A percentile compares a stretch with the other conserved stretches of the same genome.
phyloP scores from a whole-genome alignment of 2,329 filamentous ascomycete genomes.

The Pseudogymnoascus sp. region DNA sequence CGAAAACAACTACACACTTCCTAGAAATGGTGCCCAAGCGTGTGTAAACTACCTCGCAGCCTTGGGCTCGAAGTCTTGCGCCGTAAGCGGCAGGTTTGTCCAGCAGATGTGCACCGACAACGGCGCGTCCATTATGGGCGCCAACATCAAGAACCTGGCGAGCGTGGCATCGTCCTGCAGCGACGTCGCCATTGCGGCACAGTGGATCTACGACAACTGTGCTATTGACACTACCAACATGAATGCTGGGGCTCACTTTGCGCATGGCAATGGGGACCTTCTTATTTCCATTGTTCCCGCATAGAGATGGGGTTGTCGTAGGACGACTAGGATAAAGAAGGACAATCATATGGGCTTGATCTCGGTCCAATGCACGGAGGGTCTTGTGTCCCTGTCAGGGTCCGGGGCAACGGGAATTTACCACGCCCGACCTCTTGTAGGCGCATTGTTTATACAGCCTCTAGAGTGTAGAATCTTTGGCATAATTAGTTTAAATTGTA shows the following conservation, averaged over 20 bases:
- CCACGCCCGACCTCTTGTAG: not conserved
- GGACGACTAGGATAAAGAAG: not conserved
- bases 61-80: not conserved
- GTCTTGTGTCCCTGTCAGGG: not conserved
- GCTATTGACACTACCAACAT: not conserved
- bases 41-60: not conserved
- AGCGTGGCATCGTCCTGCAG: not conserved
- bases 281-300: not conserved
- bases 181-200: not conserved
- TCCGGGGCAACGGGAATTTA: not conserved
- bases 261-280: constrained; percentile 3
- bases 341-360: not conserved
- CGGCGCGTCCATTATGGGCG: not conserved
- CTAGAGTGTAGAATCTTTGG: not conserved
- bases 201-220: not conserved
- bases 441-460: not conserved
- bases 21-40: not conserved
- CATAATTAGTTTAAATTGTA: not conserved
- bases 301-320: not conserved
- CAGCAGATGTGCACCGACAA: not conserved
- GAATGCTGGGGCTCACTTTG: not conserved
- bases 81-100: not conserved
- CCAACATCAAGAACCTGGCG: constrained; percentile 1
- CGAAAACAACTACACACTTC: not conserved
- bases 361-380: not conserved